Percentiles rank a stretch among this genome's conserved stretches.
Conservation (phyloP, 441 rosid species). For the Erodium trifolium region DNA sequence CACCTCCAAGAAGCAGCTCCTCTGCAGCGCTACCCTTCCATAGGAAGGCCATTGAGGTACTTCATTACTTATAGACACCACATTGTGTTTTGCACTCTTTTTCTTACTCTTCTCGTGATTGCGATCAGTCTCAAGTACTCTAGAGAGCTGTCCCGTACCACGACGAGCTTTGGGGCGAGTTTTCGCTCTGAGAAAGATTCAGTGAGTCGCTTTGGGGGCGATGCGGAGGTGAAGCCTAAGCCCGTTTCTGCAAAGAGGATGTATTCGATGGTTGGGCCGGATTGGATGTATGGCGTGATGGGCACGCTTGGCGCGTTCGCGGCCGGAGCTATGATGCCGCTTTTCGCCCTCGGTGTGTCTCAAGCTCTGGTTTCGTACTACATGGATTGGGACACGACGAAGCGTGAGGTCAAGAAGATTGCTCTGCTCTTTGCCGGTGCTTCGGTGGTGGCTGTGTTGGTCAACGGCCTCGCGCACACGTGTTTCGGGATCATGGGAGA, state of each 20-base stretch:
- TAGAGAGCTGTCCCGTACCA: conserved; percentile 54
- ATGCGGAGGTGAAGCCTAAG: conserved; percentile 77
- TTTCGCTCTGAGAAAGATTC: conserved; percentile 82
- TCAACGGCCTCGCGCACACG: conserved; percentile 87
- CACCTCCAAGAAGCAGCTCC: conserved; percentile 89
- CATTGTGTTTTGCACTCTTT: not conserved
- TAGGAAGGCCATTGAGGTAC: conserved; percentile 58
- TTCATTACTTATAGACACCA: too few species aligned
- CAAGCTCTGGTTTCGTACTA: conserved; percentile 68
- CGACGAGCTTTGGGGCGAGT: conserved; percentile 58
- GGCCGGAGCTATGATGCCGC: conserved; percentile 89
- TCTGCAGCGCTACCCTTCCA: conserved; percentile 44
- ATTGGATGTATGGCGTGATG: conserved; percentile 82
- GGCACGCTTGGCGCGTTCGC: conserved; percentile 94
- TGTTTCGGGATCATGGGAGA: conserved; percentile 98
- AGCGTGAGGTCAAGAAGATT: conserved; percentile 50
- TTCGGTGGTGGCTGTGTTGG: conserved; percentile 80
- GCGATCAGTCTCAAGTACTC: conserved; percentile 40
- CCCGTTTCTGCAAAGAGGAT: conserved; percentile 87
- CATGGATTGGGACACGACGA: conserved; percentile 65
- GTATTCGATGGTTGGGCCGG: conserved; percentile 74
- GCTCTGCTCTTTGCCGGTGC: conserved; percentile 82
- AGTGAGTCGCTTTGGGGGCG: conserved; percentile 29
- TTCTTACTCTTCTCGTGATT: not conserved
- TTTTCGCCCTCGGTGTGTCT: conserved; percentile 75